These are phyloP conservation scores for Leccinum obscurum DNA, from an alignment of 768 basidiomycete species.

Conservation along the genomic window DNA sequence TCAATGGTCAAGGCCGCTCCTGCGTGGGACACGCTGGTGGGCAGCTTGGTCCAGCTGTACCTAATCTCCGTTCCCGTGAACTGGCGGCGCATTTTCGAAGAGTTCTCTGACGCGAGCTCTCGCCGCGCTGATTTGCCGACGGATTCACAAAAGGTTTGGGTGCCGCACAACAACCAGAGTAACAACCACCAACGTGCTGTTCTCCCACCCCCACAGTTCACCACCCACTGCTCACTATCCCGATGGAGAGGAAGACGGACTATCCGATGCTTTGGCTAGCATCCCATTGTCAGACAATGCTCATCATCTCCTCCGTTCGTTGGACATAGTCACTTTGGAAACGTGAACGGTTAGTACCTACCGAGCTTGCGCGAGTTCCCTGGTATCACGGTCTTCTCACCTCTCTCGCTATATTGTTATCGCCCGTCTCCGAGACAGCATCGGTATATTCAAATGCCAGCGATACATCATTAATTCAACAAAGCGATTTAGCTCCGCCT, in stretches of 20 bases:
- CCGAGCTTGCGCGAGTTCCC: constrained; percentile 64
- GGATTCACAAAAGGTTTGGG: constrained; percentile 55
- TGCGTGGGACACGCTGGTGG: constrained; percentile 46
- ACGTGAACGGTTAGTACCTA: constrained; percentile 61
- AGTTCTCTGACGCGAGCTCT: constrained; percentile 29
- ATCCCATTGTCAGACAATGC: constrained; percentile 26
- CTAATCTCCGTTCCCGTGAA: constrained; percentile 38
- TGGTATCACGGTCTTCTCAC: constrained; percentile 67
- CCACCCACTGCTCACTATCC: background rate
- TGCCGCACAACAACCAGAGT: constrained; percentile 40
- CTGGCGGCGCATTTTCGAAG: constrained; percentile 57
- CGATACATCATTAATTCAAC: constrained; percentile 29
- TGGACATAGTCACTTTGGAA: constrained; percentile 65
- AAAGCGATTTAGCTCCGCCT: constrained; percentile 46
- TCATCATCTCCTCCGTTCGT: constrained; percentile 36
- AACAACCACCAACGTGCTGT: too few species aligned
- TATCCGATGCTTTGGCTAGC: constrained; percentile 20
- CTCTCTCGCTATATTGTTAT: constrained; percentile 51
- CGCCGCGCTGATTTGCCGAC: constrained; percentile 55
- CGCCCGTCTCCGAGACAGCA: constrained; percentile 45
- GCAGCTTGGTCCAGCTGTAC: constrained; percentile 52
- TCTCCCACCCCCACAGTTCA: too few species aligned
- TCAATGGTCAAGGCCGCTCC: constrained; percentile 50
- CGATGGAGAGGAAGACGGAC: background rate
- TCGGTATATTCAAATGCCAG: constrained; percentile 58